Evolutionary conservation across 352 stramenopile species (phyloP), one percentile per base, ranked within the genome.

Genomic region (Pythium aphanidermatum): DNA sequence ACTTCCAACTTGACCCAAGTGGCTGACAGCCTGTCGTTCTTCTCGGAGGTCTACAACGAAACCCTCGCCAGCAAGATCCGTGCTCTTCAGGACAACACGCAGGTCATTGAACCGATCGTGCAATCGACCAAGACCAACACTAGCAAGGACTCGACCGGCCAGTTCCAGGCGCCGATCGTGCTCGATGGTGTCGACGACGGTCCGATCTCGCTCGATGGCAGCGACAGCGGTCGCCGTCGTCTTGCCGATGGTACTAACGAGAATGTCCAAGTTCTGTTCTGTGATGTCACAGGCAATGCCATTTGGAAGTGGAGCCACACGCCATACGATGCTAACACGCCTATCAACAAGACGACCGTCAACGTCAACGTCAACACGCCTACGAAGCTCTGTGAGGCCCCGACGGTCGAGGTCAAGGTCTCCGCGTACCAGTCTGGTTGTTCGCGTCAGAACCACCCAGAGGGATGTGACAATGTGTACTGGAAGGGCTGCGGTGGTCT

Each of bases 401-500:
- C 40, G 39, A 56, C 55, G 35, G 59, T 74, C 27, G 71, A 65
- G 24, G 65, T 87, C 24, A 70, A 60, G 20, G 77, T 87, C 14
- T 73, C 67, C n/a, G 72, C 78, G 2, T 85, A 73, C 48, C 70
- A 83, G 44, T 74, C 62, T 24, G 74, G 74, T 20, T 86, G 74
- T 55, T 83, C 71, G 29, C 56, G 63, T 30, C n/a, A n/a, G n/a
- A 86, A 86, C 55, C 64, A 79, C 57, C 71, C 69, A 0, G 56
- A 81, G 35, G 74, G 72, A 3, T 86, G 74, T 31, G 63, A 77
- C 27, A 70, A 83, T 11, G 64, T 83, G 12, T 86, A 86, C 56
- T 83, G 78, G 60, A 85, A 84, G 51, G 78, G 78, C 51, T 91
- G 78, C 35, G 74, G 75, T 41, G 78, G 78, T n/a, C 63, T 91